Percentiles rank a stretch among this genome's conserved stretches.
Conservation (phyloP, 1,284 basidiomycete genomes). For the Apiotrichum akiyoshidainum region DNA sequence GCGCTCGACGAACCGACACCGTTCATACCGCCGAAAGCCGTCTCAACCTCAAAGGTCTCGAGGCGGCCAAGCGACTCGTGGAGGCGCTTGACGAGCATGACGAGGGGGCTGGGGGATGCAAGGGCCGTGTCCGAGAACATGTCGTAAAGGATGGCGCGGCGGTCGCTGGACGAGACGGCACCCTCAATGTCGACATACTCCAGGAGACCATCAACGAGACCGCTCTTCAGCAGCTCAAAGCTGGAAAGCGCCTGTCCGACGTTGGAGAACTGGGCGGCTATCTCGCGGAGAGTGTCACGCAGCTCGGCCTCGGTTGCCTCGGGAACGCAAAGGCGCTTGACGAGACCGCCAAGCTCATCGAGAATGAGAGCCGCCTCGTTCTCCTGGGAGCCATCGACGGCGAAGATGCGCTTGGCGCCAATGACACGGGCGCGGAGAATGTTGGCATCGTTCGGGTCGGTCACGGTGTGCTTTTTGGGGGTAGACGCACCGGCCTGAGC, state of each 20-base stretch:
- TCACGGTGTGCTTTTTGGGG: conserved; percentile 49
- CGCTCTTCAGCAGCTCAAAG: conserved; percentile 92
- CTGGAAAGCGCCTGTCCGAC: conserved; percentile 73
- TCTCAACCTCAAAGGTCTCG: conserved; percentile 90
- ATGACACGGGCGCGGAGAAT: conserved; percentile 83
- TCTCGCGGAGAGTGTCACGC: conserved; percentile 62
- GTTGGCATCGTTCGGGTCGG: conserved; percentile 80
- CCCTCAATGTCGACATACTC: conserved; percentile 71
- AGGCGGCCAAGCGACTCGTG: conserved; percentile 89
- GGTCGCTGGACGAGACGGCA: conserved; percentile 49
- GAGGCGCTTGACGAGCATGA: conserved; percentile 84
- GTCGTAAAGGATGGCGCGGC: conserved; percentile 71
- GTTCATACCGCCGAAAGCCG: conserved; percentile 55
- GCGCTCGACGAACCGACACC: conserved; percentile 15
- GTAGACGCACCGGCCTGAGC: conserved; percentile 41
- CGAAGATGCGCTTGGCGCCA: conserved; percentile 63
- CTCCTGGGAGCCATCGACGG: conserved; percentile 58
- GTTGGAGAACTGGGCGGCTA: conserved; percentile 77
- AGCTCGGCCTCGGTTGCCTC: conserved; percentile 60
- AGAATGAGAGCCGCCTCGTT: conserved; percentile 65
- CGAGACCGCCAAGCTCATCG: conserved; percentile 56
- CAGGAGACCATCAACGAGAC: conserved; percentile 82
- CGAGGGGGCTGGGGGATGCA: conserved; percentile 60
- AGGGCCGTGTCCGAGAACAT: conserved; percentile 63
- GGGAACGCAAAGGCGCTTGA: conserved; percentile 60